Base-by-base conservation (phyloP, 768 basidiomycete species). In the Auriscalpium microsporum region DNA sequence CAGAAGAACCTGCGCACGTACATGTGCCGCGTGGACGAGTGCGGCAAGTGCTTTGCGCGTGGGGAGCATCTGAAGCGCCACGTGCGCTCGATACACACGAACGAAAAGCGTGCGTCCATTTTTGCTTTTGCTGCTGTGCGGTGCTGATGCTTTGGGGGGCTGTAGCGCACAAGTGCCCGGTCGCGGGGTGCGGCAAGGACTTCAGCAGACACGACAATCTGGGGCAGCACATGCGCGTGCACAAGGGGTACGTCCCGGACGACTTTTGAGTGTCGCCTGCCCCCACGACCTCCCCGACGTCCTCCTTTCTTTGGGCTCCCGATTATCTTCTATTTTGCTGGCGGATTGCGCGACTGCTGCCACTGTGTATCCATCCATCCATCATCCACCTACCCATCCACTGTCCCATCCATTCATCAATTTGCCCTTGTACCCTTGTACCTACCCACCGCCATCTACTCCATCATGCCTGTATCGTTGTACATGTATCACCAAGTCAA, bases 41-140 rank as follows among this genome's bases (percentile, higher is more conserved):
- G 93, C 68, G 87, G 86, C 45, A 93, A 93, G 71, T 87, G 84
- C 63, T 94, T 95, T 69, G 84, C 86, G 37, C 78, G 93, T 34
- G 86, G 87, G 19, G 93, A 95, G 70, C 93, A 95, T 68, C 72
- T 95, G 59, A 94, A 94, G 76, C 75, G 93, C 59, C 92, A 94
- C 68, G 79, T 94, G 42, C 72, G 90, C 62, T 87, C 86, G 64
- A 91, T 94, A 53, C 92, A 94, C 71, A 93, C 92, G 21, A 81
- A 93, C 69, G 91, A 94, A 68, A 93, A 91, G 75, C 92, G 92
- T 94, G 65, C 69, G 90, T 79, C 40, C 28, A 4, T 4, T 28
- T 58, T 47, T 21, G 21, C 56, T 48, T 63, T 58, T 56, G 34
- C 62, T 48, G 11, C 21, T 42, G 21, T 46, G 10, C 33, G 46